Evolutionary conservation across 192 early-diverging fungal genomes (phyloP).

Genomic region (Mortierella alpina): DNA sequence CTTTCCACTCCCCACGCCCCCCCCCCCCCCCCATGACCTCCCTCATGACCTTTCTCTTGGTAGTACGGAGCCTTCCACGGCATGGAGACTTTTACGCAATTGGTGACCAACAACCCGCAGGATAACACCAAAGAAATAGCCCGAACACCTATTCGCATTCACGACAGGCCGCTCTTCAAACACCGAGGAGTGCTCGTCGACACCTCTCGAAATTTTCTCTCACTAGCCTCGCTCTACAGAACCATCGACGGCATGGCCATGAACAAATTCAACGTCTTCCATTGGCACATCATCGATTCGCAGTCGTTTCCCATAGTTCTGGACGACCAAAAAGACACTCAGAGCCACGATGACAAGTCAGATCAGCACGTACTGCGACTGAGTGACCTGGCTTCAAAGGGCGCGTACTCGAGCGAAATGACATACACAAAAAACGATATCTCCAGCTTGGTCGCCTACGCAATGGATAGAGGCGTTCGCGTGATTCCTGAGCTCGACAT

Average conservation of each 20-base stretch:
- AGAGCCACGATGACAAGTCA: not conserved
- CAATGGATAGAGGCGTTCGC: conserved; percentile 78
- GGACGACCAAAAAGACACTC: conserved; percentile 21
- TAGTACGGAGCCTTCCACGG: conserved; percentile 78
- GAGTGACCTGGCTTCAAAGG: conserved; percentile 66
- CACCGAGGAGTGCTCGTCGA: conserved; percentile 81
- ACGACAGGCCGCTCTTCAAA: conserved; percentile 68
- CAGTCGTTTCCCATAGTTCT: conserved; percentile 78
- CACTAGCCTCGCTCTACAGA: conserved; percentile 69
- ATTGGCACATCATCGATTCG: conserved; percentile 83
- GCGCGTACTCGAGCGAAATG: conserved; percentile 73
- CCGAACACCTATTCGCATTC: conserved; percentile 52
- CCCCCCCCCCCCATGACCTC: no score
- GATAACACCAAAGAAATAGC: conserved; percentile 46
- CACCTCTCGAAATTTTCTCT: conserved; percentile 78
- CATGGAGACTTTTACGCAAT: conserved; percentile 79
- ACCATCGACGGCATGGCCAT: conserved; percentile 84
- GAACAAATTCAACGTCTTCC: conserved; percentile 86
- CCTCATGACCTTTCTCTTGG: conserved; percentile 6
- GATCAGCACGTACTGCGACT: conserved; percentile 55
- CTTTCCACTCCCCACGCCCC: not conserved
- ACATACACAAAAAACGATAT: conserved; percentile 84
- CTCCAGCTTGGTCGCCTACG: conserved; percentile 76
- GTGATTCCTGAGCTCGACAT: conserved; percentile 94
- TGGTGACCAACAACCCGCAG: conserved; percentile 57